Percentiles rank a stretch among this genome's conserved stretches.
These are phyloP conservation scores for Clarireedia monteithiana DNA, from an alignment of 2,329 filamentous ascomycete species.

Conservation along the genomic window DNA sequence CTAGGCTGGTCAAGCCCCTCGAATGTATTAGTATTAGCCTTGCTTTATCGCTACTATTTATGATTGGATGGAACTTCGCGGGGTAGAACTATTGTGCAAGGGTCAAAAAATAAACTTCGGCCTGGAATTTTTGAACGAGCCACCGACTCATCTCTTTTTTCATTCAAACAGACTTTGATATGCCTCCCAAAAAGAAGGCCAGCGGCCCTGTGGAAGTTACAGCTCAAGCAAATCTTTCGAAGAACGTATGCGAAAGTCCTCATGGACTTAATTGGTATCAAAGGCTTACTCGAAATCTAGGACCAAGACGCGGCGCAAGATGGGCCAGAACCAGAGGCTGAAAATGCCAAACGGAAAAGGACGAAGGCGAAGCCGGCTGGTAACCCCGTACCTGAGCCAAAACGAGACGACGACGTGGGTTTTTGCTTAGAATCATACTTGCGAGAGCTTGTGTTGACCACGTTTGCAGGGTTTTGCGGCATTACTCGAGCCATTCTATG, in stretches of 20 bases:
- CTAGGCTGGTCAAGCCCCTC: too few relatives aligned
- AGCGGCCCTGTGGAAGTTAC: conserved; percentile 2
- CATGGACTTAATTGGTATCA: background rate
- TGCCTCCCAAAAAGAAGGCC: conserved; percentile 11
- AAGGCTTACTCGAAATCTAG: background rate
- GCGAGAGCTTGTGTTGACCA: background rate
- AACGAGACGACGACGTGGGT: conserved; percentile 23
- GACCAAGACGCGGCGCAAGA: background rate
- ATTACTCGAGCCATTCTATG: conserved; percentile 62
- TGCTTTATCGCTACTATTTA: too few relatives aligned
- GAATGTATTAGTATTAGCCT: too few relatives aligned
- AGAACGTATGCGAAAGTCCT: background rate
- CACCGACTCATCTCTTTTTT: background rate
- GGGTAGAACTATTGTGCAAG: background rate
- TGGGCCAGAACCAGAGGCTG: conserved; percentile 9
- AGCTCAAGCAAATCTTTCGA: background rate
- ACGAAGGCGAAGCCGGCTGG: conserved; percentile 13
- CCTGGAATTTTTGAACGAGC: background rate
- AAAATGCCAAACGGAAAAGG: conserved; percentile 21
- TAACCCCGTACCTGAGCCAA: conserved; percentile 13
- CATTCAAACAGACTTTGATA: background rate
- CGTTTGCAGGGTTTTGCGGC: conserved; percentile 45
- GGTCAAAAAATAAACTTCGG: conserved; percentile 5
- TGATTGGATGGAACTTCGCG: too few relatives aligned
- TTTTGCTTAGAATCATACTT: background rate